phyloP scores from a whole-genome alignment of 2,329 filamentous ascomycete species.

The Simplicillium aogashimaense region DNA sequence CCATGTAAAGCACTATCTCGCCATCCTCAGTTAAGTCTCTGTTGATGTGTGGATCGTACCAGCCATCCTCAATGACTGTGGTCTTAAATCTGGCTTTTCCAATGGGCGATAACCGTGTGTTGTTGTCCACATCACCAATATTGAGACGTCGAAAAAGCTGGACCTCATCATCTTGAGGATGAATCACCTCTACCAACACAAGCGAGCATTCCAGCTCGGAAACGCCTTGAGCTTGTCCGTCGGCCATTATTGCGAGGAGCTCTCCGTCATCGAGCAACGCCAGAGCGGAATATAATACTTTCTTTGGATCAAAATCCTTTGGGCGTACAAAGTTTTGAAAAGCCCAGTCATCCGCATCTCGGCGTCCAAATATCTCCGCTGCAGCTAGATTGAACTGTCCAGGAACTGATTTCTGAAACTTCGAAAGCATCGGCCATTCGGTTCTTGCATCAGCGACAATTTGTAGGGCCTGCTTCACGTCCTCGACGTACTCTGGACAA shows the following conservation, averaged over 20 bases:
- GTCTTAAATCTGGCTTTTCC: constrained; percentile 35
- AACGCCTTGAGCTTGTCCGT: no score
- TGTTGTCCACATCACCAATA: constrained; percentile 16
- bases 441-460: constrained; percentile 57
- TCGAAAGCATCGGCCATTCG: constrained; percentile 54
- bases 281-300: constrained; percentile 22
- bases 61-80: constrained; percentile 36
- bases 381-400: constrained; percentile 75
- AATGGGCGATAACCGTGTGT: constrained; percentile 25
- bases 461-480: constrained; percentile 55
- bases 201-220: no score
- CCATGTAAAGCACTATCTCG: constrained; percentile 50
- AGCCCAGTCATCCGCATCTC: constrained; percentile 18
- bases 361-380: constrained; percentile 51
- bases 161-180: constrained; percentile 6
- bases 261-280: neutral
- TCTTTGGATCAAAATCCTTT: constrained; percentile 28
- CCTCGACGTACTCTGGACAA: constrained; percentile 65
- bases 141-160: constrained; percentile 33
- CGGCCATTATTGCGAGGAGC: constrained; percentile 18
- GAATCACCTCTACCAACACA: no score
- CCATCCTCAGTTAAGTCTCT: constrained; percentile 9
- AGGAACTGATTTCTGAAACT: constrained; percentile 47
- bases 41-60: constrained; percentile 22
- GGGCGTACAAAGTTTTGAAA: constrained; percentile 18